Conservation (phyloP, 352 stramenopile species). For the Phytophthora megakarya region DNA sequence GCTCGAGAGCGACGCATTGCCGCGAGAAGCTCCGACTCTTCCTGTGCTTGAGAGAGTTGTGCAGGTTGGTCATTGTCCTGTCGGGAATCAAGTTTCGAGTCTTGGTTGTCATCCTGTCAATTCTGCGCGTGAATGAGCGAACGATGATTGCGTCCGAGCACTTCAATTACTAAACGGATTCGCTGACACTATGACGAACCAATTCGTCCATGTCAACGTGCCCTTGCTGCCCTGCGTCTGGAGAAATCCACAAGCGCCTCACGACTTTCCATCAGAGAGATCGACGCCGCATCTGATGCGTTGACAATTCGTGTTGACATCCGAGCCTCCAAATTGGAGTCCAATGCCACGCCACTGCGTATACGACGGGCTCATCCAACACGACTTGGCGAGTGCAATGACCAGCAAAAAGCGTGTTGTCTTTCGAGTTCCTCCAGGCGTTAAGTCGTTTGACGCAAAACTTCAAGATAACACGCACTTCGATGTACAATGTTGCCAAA, state of each 20-base stretch:
- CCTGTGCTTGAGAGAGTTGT: background rate
- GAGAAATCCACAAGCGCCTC: slow-evolving; percentile 14
- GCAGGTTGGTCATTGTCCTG: background rate
- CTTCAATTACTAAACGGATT: slow-evolving; percentile 25
- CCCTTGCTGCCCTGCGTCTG: slow-evolving; percentile 20
- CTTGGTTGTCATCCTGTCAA: background rate
- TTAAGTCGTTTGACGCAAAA: background rate
- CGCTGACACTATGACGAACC: slow-evolving; percentile 27
- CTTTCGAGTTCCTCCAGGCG: background rate
- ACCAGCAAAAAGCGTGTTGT: slow-evolving; percentile 4
- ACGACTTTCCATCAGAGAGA: slow-evolving; percentile 28
- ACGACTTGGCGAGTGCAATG: slow-evolving; percentile 11
- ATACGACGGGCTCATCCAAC: slow-evolving; percentile 13
- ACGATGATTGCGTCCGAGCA: slow-evolving; percentile 24
- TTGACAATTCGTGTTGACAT: slow-evolving; percentile 21
- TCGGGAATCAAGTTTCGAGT: background rate
- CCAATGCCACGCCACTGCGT: slow-evolving; percentile 1
- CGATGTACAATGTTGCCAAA: background rate
- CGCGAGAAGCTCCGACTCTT: slow-evolving; percentile 11
- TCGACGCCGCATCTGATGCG: slow-evolving; percentile 25
- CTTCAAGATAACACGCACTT: background rate
- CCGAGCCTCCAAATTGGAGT: background rate
- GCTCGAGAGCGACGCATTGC: slow-evolving; percentile 3
- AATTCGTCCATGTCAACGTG: slow-evolving; percentile 8
- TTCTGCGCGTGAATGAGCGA: slow-evolving; percentile 9